Base-by-base conservation (phyloP, 2,329 filamentous ascomycete species). In the Drechslerella stenobrocha region DNA sequence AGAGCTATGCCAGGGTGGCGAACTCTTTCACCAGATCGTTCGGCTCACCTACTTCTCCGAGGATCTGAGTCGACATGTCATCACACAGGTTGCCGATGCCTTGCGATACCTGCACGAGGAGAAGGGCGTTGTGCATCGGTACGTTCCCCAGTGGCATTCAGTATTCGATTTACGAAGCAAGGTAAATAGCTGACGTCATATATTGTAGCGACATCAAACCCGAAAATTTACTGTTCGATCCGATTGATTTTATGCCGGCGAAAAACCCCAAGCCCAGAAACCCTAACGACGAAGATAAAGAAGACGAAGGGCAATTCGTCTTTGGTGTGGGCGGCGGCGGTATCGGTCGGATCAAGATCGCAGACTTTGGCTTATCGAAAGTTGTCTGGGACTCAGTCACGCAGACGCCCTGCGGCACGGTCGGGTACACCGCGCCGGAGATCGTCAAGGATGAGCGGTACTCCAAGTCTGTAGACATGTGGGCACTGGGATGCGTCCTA, bases 361-460 rank as follows among this genome's bases (percentile, higher is more conserved):
- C 93, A 75, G 93, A 98, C 75, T 98, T 98, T 75, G 93, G 93
- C 55, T 81, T 98, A 7, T 96, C 92, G 70, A 98, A 98, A 79
- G 88, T 98, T 71, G 90, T 98, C 13, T 98, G 93, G 93, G 93
- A 97, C 74, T 93, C 85, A 72, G 89, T 95, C 75, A 98, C 93
- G 7, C 97, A 96, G 89, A 98, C 93, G 2, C 93, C 93, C n/a
- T 98, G 93, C 76, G 93, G 93, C 61, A 98, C 93, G 0, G 93
- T 97, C 60, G 93, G 93, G 42, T 98, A 98, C 78, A 97, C 93
- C 2, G 93, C 93, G 2, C 93, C 93, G 5, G 93, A 98, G 76
- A 98, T 98, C 70, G 93, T 98, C 76, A 97, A 97, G 78, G 93
- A 98, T 77, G 93, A 98, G 78, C 85, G 91, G 20, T 98, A 98